Base-by-base conservation (phyloP, 2,329 filamentous ascomycete genomes). In the Penicillium sp. region DNA sequence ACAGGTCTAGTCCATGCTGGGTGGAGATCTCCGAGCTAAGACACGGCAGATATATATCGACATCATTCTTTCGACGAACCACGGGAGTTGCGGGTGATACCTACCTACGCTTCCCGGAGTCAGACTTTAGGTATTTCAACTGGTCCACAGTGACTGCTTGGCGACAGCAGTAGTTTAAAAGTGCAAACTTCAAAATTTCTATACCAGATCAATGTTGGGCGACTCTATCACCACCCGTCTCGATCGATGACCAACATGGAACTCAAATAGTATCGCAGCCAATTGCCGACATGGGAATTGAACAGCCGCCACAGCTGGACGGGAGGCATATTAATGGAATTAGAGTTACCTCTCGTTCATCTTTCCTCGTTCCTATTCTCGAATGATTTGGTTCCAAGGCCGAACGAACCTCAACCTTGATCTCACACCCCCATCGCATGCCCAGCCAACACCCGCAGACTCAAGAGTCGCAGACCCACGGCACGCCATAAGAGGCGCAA, bases 381-480 rank as follows among this genome's bases (percentile, higher is more conserved):
- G 10, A 47, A 8, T 28, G 7, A 14, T 20, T 8, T 15, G n/a
- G 43, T n/a, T 15, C 43, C 43, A 45, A 45, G 42, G 22, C n/a
- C 28, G 28, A 20, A 20, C 20, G 20, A 20, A 31, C 28, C 28
- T 31, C 28, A 8, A 25, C 25, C 25, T 25, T 25, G 25, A 25
- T 25, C 25, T 25, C 25, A 25, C 28, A 48, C 20, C 34, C 25
- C 45, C 42, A 45, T 45, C 42, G 42, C 22, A 45, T 15, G 22
- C 14, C 14, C 43, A 47, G 22, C 43, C 43, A 47, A 47, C 22
- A 28, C 25, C 22, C 25, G 43, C 12, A 34, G 62, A 61, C 60
- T 63, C 65, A 20, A 20, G 20, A 20, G 20, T 20, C 20, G 20
- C 20, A 66, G 62, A 61, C 62, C 65, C 65, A 66, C 55, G 62